These are phyloP conservation scores for Poronia punctata DNA, from an alignment of 495 filamentous ascomycete genomes.

Conservation along the genomic window DNA sequence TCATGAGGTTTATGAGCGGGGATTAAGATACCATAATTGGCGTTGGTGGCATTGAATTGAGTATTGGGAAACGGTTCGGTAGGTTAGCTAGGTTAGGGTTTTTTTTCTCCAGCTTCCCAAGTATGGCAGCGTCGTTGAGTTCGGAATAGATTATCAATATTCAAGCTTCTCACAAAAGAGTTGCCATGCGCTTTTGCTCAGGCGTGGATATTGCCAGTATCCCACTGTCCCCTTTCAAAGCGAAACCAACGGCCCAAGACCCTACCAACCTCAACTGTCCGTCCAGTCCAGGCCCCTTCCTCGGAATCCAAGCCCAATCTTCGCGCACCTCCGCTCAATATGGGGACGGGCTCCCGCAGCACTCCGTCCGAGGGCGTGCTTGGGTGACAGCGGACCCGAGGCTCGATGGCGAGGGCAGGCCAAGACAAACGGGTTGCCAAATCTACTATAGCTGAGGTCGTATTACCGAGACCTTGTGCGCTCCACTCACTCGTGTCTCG, in stretches of 20 bases:
- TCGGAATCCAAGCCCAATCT: constrained; percentile 37
- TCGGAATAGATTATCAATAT: neutral
- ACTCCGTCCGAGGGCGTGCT: constrained; percentile 21
- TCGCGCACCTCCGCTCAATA: constrained; percentile 55
- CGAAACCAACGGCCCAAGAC: constrained; percentile 69
- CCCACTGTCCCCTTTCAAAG: constrained; percentile 41
- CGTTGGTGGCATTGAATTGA: constrained; percentile 14
- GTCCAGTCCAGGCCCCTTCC: constrained; percentile 56
- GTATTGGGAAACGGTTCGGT: neutral
- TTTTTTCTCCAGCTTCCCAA: neutral
- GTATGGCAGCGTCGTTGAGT: neutral
- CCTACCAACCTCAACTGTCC: constrained; percentile 55
- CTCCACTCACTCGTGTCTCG: constrained; percentile 71
- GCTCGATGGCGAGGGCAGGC: constrained; percentile 29
- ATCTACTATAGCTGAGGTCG: constrained; percentile 61
- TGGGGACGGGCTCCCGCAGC: constrained; percentile 52
- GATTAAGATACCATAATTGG: constrained; percentile 24
- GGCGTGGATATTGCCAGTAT: constrained; percentile 6
- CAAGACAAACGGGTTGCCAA: constrained; percentile 41
- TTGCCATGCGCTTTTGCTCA: constrained; percentile 57
- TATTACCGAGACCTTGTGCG: constrained; percentile 70
- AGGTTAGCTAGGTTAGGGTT: neutral
- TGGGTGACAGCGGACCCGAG: constrained; percentile 9
- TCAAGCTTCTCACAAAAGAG: neutral
- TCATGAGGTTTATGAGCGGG: constrained; percentile 19